These are phyloP conservation scores for Nicotiana obtusifolia DNA, from an alignment of 257 asterid genomes.

Conservation along the genomic window DNA sequence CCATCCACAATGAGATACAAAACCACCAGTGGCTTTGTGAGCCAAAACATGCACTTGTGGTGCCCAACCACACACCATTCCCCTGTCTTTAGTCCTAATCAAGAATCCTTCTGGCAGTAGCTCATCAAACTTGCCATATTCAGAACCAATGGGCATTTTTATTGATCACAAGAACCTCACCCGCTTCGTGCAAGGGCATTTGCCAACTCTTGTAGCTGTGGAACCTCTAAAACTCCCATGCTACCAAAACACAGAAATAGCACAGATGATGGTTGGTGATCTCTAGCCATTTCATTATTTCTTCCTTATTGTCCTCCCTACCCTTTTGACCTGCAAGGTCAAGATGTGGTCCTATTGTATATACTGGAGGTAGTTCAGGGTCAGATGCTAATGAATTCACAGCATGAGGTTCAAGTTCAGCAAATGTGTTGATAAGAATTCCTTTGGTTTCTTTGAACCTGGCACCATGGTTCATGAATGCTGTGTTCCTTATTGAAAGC, in stretches of 20 bases:
- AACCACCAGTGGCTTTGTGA: slow-evolving; percentile 15
- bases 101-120: slow-evolving; percentile 21
- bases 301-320: background rate
- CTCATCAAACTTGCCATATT: background rate
- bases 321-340: background rate
- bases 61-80: slow-evolving; percentile 19
- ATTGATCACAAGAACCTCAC: slow-evolving; percentile 17
- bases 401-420: slow-evolving; percentile 33
- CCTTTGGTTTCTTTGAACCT: slow-evolving; percentile 25
- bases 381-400: slow-evolving; percentile 15
- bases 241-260: slow-evolving; percentile 25
- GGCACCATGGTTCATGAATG: background rate
- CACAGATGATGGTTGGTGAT: slow-evolving; percentile 15
- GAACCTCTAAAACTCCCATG: slow-evolving; percentile 8
- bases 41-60: slow-evolving; percentile 18
- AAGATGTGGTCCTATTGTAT: slow-evolving; percentile 43
- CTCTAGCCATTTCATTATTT: slow-evolving; percentile 19
- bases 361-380: slow-evolving; percentile 24
- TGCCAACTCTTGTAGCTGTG: slow-evolving; percentile 19
- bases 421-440: slow-evolving; percentile 38
- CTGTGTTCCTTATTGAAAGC: slow-evolving; percentile 2
- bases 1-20: slow-evolving; percentile 25
- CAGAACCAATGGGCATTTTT: background rate
- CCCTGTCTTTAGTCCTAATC: slow-evolving; percentile 8
- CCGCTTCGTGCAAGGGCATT: slow-evolving; percentile 10